These are phyloP conservation scores for Mycena capillaripes DNA, from an alignment of 768 basidiomycete genomes.

Conservation along the genomic window DNA sequence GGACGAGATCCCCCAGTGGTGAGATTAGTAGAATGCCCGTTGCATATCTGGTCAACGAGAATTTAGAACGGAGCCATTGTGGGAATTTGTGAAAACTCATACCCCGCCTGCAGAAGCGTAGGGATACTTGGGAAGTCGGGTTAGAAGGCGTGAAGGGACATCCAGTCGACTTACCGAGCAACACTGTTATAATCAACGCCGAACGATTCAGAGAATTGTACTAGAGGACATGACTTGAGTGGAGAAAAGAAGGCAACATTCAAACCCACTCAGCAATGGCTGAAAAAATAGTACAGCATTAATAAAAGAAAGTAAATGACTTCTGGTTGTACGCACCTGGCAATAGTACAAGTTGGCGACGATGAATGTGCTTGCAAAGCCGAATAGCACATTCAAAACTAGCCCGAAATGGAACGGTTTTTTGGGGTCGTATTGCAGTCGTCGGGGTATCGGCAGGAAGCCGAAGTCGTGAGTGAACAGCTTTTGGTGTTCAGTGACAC, in stretches of 20 bases:
- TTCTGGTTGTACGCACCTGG: conserved; percentile 48
- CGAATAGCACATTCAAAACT: conserved; percentile 70
- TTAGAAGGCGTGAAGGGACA: background rate
- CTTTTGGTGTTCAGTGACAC: background rate
- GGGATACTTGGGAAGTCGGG: conserved; percentile 37
- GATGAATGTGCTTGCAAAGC: conserved; percentile 71
- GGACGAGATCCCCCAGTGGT: conserved; percentile 87
- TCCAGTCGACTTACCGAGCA: conserved; percentile 31
- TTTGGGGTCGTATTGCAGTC: conserved; percentile 64
- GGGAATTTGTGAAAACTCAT: conserved; percentile 25
- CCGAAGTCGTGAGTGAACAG: conserved; percentile 61
- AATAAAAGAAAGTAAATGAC: background rate
- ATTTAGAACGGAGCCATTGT: background rate
- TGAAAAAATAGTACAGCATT: background rate
- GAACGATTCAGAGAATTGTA: conserved; percentile 59
- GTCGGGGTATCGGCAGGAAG: conserved; percentile 73
- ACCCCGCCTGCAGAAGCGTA: conserved; percentile 79
- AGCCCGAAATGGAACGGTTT: conserved; percentile 67
- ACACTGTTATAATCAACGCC: conserved; percentile 43
- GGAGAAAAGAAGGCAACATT: background rate
- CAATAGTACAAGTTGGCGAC: conserved; percentile 89
- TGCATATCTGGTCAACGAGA: conserved; percentile 66
- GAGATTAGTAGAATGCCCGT: conserved; percentile 80
- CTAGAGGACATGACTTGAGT: conserved; percentile 37
- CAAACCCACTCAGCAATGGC: conserved; percentile 75